Percentiles rank a stretch among this genome's conserved stretches.
phyloP scores from a whole-genome alignment of 2,329 filamentous ascomycete species.

The Colletotrichum truncatum region DNA sequence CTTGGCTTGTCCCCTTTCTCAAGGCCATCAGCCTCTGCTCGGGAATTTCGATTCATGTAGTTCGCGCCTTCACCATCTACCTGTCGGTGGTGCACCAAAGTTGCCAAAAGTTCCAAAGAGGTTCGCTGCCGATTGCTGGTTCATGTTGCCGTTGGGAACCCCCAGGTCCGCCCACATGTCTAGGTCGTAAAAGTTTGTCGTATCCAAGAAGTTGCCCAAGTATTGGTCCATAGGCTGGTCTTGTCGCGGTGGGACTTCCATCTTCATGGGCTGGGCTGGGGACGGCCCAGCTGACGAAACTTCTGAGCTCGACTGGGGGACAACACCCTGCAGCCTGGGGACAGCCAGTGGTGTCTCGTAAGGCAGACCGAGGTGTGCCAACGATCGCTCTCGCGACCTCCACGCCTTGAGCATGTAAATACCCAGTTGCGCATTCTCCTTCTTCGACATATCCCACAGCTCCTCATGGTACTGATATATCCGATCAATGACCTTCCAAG shows the following conservation, averaged over 20 bases:
- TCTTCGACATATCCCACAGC: constrained; percentile 58
- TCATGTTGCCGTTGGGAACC: constrained; percentile 18
- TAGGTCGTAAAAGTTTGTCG: constrained; percentile 51
- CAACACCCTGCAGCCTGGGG: constrained; percentile 49
- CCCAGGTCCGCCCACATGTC: constrained; percentile 50
- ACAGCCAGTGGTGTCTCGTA: constrained; percentile 57
- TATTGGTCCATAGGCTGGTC: constrained; percentile 52
- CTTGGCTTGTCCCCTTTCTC: not conserved
- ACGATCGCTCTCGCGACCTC: constrained; percentile 56
- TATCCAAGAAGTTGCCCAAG: constrained; percentile 53
- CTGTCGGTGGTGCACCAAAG: constrained; percentile 26
- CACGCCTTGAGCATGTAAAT: constrained; percentile 61
- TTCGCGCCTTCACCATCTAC: constrained; percentile 16
- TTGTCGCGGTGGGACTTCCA: constrained; percentile 26
- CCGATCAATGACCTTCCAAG: constrained; percentile 57
- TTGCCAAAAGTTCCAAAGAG: constrained; percentile 30
- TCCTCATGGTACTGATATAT: constrained; percentile 60
- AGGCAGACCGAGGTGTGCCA: constrained; percentile 45
- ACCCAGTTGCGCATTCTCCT: constrained; percentile 53
- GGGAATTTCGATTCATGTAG: not conserved
- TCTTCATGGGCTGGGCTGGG: constrained; percentile 37
- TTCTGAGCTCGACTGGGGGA: constrained; percentile 50
- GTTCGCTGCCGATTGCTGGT: constrained; percentile 22
- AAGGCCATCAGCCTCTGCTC: no score
- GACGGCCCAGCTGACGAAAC: constrained; percentile 39